Evolutionary conservation across 345 rosid genomes (phyloP), one percentile per base, ranked within the genome.

Genomic region (Eucalyptus regnans): DNA sequence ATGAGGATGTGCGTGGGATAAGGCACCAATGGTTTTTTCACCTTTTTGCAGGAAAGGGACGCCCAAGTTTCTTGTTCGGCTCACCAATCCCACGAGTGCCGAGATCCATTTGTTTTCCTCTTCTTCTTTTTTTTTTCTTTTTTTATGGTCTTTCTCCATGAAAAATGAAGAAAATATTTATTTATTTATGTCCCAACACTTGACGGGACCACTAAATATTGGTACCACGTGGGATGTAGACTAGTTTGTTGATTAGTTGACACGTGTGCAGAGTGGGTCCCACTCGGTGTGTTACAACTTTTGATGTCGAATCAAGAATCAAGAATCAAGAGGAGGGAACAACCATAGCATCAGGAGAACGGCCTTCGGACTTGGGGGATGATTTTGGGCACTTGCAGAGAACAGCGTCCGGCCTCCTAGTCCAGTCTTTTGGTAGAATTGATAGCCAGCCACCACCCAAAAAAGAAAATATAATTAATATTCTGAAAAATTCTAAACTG

Each of bases 121-220:
- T 3, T 1, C 3, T 68, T 31, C 15, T 4, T 15, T 1, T 27
- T 27, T 23, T 10, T 4, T 0, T 2, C 1, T 11, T 31, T 16
- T 15, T 29, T 56, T 20, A 8, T 4, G 3, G 29, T 56, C 62
- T 66, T 66, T 15, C 17, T 15, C 33, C 22, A 8, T 1, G 41
- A 27, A 66, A 66, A 66, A 66, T n/a, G 18, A 64, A n/a, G 33
- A 64, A n/a, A 64, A 64, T 4, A 41, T 41, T 41, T 2, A n/a
- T 5, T 18, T 18, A 52, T 18, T 64, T 13, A n/a, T 64, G 76
- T 64, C 76, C 68, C 68, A 60, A 60, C 66, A 27, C 31, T 27
- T 27, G 64, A 58, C n/a, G 66, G 54, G 56, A 3, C 23, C 4
- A 7, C 25, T 7, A 23, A 54, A 8, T 17, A 52, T 56, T 56